Evolutionary conservation across 225 moss, liverwort and hornwort species (phyloP), one percentile per base, ranked within the genome.

Genomic region (Neckera pumila): DNA sequence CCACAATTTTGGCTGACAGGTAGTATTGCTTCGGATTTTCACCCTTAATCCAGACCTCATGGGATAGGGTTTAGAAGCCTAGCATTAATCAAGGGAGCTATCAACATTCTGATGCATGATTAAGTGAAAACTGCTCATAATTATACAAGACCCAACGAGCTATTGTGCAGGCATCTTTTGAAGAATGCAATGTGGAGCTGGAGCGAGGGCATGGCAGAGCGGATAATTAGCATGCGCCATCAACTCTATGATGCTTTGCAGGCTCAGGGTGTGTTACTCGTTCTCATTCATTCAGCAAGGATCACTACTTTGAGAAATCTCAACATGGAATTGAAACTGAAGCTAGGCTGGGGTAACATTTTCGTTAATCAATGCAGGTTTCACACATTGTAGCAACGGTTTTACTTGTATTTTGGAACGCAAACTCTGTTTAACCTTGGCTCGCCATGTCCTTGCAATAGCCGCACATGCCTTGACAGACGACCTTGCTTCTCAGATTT

Each of bases 1-100:
- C 92, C 11, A 70, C 88, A n/a, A 91, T 96, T 86, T 74, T 98
- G 67, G 91, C 93, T 89, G 93, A 94, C 89, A 90, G 93, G 96
- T 96, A 90, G 94, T 92, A 81, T 80, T 79, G 63, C 86, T 66
- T 79, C 73, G 42, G 70, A 28, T 72, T 80, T 19, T 75, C 76
- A 56, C 8, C 17, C 66, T 20, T 66, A 36, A 66, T 66, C 28
- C n/a, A 7, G 26, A 70, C 38, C 61, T 17, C 15, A 69, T 53
- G 34, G 74, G 19, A 45, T 58, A 56, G 62, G 36, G 62, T 85
- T 63, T 36, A 65, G 60, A 56, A 57, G 61, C 23, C 62, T 43
- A 63, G 71, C 53, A n/a, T n/a, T n/a, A 72, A 40, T 64, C 56
- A 47, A 88, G 75, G 47, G 21, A 74, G 30, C 26, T 62, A 17